Conservation (phyloP, 2,329 filamentous ascomycete species). For the Trichoderma sp. region DNA sequence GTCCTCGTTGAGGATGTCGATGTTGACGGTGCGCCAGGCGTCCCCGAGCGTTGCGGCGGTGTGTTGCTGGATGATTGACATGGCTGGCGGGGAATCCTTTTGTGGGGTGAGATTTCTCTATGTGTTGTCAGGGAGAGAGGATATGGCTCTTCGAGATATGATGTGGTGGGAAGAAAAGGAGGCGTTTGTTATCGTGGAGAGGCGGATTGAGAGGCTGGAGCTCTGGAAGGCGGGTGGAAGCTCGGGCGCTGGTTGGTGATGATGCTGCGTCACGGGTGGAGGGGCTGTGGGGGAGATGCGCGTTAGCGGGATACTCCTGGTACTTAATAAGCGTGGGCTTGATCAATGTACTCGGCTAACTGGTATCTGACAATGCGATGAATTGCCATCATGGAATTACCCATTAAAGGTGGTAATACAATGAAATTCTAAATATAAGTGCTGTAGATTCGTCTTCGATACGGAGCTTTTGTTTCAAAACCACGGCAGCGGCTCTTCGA, state of each 20-base stretch:
- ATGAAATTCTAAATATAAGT: not conserved
- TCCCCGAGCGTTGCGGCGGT: constrained; percentile 61
- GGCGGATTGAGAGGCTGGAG: not conserved
- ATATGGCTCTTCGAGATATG: not conserved
- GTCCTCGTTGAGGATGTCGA: constrained; percentile 88
- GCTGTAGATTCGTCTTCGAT: not conserved
- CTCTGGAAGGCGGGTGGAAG: constrained; percentile 23
- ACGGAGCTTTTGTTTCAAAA: not conserved
- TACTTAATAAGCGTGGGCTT: not conserved
- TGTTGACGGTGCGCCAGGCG: constrained; percentile 86
- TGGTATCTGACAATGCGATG: not conserved
- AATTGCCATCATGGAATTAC: not conserved
- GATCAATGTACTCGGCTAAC: not conserved
- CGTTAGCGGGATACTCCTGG: not conserved
- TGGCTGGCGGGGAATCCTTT: constrained; percentile 33
- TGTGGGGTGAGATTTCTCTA: not conserved
- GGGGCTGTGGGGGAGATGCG: constrained; percentile 29
- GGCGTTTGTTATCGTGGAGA: not conserved
- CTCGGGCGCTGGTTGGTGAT: constrained; percentile 24
- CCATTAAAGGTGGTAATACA: not conserved
- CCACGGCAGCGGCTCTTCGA: no score
- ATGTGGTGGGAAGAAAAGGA: not conserved
- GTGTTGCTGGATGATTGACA: constrained; percentile 70
- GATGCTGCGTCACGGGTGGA: constrained; percentile 40
- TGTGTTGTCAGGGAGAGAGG: no score